Evolutionary conservation across 148 eudicot genomes (phyloP).

Genomic region (Talinum fruticosum): DNA sequence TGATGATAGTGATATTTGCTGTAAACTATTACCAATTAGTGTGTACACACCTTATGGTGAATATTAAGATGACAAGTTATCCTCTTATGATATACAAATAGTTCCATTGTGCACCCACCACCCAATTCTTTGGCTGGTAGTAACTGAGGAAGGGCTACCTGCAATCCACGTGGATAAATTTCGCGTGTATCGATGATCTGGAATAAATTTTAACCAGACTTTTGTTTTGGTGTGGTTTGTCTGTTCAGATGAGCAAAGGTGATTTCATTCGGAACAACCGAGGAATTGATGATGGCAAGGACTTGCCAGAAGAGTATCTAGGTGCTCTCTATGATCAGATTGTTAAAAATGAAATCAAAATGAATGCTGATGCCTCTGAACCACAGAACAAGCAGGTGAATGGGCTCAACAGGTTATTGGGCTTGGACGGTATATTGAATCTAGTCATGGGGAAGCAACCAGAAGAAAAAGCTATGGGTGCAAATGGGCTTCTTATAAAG

Average conservation of each 20-base stretch:
- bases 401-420: constrained; percentile 81
- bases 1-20: not conserved
- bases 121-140: not conserved
- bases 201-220: constrained; percentile 13
- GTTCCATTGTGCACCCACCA: not conserved
- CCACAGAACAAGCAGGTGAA: constrained; percentile 90
- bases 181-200: not conserved
- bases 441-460: constrained; percentile 87
- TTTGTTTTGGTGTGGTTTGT: constrained; percentile 17
- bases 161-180: no score
- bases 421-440: constrained; percentile 95
- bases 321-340: constrained; percentile 89
- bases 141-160: not conserved
- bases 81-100: not conserved
- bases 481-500: constrained; percentile 83
- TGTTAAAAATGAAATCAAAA: constrained; percentile 92
- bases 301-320: constrained; percentile 85
- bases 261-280: constrained; percentile 96
- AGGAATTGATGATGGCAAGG: constrained; percentile 96
- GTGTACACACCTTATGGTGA: not conserved
- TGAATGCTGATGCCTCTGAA: constrained; percentile 81
- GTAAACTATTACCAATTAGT: not conserved
- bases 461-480: constrained; percentile 92
- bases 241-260: constrained; percentile 81
- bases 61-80: constrained; percentile 7